Evolutionary conservation across 192 early-diverging fungal species (phyloP), one percentile per base, ranked within the genome.

Genomic region (Martensiomyces pterosporus): DNA sequence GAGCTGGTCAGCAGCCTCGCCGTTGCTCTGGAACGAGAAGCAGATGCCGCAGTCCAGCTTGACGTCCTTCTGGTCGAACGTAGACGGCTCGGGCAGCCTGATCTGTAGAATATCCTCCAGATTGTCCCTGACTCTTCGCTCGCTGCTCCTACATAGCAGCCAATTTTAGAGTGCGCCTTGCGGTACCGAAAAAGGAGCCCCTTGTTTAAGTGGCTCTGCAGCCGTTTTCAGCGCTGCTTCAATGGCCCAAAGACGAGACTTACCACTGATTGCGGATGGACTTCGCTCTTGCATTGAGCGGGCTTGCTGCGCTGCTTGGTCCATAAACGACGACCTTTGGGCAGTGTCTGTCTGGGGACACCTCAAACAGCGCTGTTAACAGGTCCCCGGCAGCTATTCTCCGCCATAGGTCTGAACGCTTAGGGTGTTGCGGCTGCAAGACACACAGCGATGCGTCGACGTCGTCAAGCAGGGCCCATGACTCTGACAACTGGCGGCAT

Each of bases 1-100:
- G n/a, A 65, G 17, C 49, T 73, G 69, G 29, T 73, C 62, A 2
- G 69, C 61, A 2, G 49, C 18, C 3, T 60, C 57, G 0, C 27
- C 44, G 13, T 44, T 62, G 42, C 33, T 26, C 1, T 32, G 15
- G 39, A 52, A 73, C n/a, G 61, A 39, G 39, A 73, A 51, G 35
- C 69, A 73, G 6, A 73, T 61, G n/a, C 69, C 69, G 29, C 69
- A 73, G 22, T 73, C 57, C n/a, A 73, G 47, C 23, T 49, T 60
- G 10, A 53, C 38, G 19, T 73, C 69, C 9, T 35, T 33, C 7
- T 57, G 39, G 16, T 60, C 53, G 18, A 61, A 32, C 0, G 26
- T 17, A 19, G 43, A 29, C 14, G 47, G 25, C 14, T 37, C 39
- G 1, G 69, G 69, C 8, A 73, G 41, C 23, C 19, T 24, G 15